Base-by-base conservation (phyloP, 2,329 filamentous ascomycete species). In the Ascochyta viciae-villosae region DNA sequence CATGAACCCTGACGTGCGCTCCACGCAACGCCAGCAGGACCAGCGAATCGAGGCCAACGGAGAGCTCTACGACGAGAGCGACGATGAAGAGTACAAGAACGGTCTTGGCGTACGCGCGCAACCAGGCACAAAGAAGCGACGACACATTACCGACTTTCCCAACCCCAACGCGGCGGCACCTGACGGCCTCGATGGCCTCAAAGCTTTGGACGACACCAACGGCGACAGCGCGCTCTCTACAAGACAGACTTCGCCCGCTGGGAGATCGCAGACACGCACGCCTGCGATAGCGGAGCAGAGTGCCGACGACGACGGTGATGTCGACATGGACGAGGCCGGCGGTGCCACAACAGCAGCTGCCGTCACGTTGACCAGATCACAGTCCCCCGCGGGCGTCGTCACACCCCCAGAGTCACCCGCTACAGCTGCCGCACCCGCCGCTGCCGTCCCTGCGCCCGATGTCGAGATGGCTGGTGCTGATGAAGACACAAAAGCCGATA, bases 21-120 rank as follows among this genome's bases (percentile, higher is more conserved):
- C 89, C 76, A 96, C 92, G 0, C 85, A 95, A 74, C 88, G 91
- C 33, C 86, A 88, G 61, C 92, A 90, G 82, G 94, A 98, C 61
- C 88, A 92, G 74, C 87, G 85, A 44, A 84, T 92, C 24, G 85
- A 87, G 49, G 86, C 90, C 54, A 86, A 91, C 7, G 90, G 90
- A 65, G 94, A 97, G 71, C 86, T 93, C 29, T 72, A 74, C 39
- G 74, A 77, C n/a, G 90, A 92, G 56, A 90, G 95, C 39, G 96
- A 91, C 61, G 92, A 96, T 57, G 94, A 98, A 66, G 92, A 96
- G 10, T 86, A 92, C 76, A 85, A 85, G 38, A 81, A 81, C 38
- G 83, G 84, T 34, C 91, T 95, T 63, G 94, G 92, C 15, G 83
- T 92, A 37, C 87, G 85, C 47, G 75, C 76, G 42, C 84, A 87